These are phyloP conservation scores for Mucor velutinosus DNA, from an alignment of 371 early-diverging fungal species.

Conservation along the genomic window DNA sequence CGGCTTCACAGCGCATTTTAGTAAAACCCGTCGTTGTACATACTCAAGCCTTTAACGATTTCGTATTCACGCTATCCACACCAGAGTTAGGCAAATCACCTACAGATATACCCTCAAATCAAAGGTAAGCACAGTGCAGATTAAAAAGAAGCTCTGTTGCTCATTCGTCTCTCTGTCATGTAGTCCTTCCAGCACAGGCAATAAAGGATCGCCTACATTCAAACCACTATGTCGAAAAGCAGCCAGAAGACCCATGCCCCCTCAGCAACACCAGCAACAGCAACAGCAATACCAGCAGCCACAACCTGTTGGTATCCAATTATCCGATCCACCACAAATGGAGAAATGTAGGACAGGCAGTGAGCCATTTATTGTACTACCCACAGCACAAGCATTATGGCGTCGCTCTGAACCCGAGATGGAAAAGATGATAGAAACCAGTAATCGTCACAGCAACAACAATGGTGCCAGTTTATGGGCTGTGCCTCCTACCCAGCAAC, in stretches of 20 bases:
- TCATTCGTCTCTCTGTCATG: background rate
- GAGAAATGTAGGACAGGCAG: background rate
- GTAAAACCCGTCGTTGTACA: slow-evolving; percentile 20
- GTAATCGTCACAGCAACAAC: slow-evolving; percentile 11
- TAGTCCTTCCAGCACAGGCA: background rate
- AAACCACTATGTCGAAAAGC: slow-evolving; percentile 32
- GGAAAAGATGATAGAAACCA: background rate
- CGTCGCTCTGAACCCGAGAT: slow-evolving; percentile 11
- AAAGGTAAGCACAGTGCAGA: background rate
- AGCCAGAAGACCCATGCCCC: slow-evolving; percentile 7
- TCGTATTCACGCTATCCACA: slow-evolving; percentile 26
- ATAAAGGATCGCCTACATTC: slow-evolving; percentile 16
- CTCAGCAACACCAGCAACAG: background rate
- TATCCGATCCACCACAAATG: slow-evolving; percentile 35
- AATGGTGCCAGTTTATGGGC: slow-evolving; percentile 27
- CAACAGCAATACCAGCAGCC: background rate
- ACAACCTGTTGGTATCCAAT: slow-evolving; percentile 30
- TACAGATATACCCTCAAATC: slow-evolving; percentile 10
- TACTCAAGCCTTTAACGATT: background rate
- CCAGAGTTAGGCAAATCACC: slow-evolving; percentile 51
- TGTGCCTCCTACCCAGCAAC: slow-evolving; percentile 21
- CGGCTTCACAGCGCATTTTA: slow-evolving; percentile 45
- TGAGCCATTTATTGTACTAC: background rate
- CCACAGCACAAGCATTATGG: slow-evolving; percentile 6
- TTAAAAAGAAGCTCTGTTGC: background rate